These are phyloP conservation scores for Chlamydomonas sphaeroides DNA, from an alignment of 139 green algal genomes.

Conservation along the genomic window DNA sequence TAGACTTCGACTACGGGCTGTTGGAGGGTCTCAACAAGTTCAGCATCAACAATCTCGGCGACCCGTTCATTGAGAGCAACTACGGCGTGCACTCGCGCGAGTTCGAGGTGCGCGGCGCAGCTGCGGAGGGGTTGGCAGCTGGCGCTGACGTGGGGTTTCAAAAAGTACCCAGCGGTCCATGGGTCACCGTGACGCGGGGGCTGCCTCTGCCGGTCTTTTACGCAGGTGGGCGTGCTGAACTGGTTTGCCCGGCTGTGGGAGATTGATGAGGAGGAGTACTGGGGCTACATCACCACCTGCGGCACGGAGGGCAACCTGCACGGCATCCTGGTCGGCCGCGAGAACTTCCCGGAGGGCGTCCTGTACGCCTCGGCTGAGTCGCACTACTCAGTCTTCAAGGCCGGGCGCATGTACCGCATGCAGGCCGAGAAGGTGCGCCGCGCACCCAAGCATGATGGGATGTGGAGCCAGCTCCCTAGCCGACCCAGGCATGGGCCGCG, in stretches of 20 bases:
- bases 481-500: no score
- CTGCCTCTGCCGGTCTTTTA: no score
- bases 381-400: constrained; percentile 98
- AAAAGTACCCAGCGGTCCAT: no score
- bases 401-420: constrained; percentile 97
- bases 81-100: constrained; percentile 94
- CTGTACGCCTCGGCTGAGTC: constrained; percentile 92
- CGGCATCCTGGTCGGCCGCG: constrained; percentile 92
- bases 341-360: constrained; percentile 89
- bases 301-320: constrained; percentile 99
- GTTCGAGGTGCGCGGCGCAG: constrained; percentile 77
- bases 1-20: constrained; percentile 97
- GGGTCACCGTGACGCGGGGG: no score
- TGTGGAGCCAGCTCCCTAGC: no score
- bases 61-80: constrained; percentile 98
- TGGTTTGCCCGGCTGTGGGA: constrained; percentile 98
- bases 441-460: no score
- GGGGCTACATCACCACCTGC: constrained; percentile 99
- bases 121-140: no score
- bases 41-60: constrained; percentile 98
- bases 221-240: constrained; percentile 92
- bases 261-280: constrained; percentile 92
- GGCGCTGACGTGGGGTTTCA: no score
- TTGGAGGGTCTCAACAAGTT: constrained; percentile 89
- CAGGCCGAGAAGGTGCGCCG: constrained; percentile 78